phyloP scores from a whole-genome alignment of 441 rosid genomes.

The Viola pubescens region DNA sequence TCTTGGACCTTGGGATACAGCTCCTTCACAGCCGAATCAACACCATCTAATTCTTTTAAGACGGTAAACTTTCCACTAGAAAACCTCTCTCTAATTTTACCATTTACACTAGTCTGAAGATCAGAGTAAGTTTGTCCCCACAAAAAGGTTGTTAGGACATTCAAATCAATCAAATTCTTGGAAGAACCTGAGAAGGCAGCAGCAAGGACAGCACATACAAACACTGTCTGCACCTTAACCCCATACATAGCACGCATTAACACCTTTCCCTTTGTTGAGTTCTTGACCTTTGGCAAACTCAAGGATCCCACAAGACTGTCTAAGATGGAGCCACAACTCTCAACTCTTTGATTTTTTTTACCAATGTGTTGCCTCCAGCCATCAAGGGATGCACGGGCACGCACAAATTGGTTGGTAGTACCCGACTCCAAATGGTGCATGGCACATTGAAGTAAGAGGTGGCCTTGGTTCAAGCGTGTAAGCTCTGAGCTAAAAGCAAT shows the following conservation, averaged over 20 bases:
- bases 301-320: constrained; percentile 44
- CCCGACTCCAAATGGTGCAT: constrained; percentile 56
- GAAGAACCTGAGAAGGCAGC: constrained; percentile 68
- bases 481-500: constrained; percentile 73
- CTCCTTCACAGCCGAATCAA: constrained; percentile 38
- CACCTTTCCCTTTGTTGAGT: constrained; percentile 84
- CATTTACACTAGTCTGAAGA: constrained; percentile 47
- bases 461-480: constrained; percentile 70
- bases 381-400: constrained; percentile 53
- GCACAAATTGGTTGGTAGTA: constrained; percentile 33
- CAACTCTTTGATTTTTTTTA: constrained; percentile 57
- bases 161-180: constrained; percentile 38
- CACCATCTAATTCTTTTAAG: constrained; percentile 64
- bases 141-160: constrained; percentile 36
- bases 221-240: constrained; percentile 71
- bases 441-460: constrained; percentile 67
- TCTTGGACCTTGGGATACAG: constrained; percentile 47
- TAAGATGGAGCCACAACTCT: constrained; percentile 47
- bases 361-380: constrained; percentile 59
- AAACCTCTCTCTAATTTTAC: constrained; percentile 32
- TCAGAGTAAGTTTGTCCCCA: constrained; percentile 57
- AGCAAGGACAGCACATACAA: constrained; percentile 57
- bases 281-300: constrained; percentile 76
- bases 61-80: constrained; percentile 31
- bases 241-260: constrained; percentile 82